Conservation (phyloP, 225 moss, liverwort and hornwort species). For the Rhytidiadelphus loreus region DNA sequence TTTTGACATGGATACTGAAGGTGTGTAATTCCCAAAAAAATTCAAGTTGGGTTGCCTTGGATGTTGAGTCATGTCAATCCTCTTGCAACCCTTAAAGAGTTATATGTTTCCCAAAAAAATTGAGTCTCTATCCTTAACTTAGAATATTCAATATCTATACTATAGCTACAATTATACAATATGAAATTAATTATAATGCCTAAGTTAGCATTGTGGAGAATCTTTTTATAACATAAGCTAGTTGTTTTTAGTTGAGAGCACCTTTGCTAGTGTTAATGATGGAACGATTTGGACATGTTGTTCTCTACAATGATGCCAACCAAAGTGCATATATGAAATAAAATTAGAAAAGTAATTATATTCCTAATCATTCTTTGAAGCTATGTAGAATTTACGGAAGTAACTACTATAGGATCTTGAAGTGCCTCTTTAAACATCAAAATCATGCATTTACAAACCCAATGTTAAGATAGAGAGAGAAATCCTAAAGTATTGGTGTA, state of each 20-base stretch:
- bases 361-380: accelerated
- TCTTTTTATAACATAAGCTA: background rate
- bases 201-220: background rate
- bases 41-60: too few species aligned
- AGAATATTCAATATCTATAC: too few species aligned
- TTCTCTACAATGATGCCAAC: background rate
- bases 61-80: too few species aligned
- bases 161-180: background rate
- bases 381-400: background rate
- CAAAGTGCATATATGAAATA: background rate
- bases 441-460: accelerated
- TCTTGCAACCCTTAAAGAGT: too few species aligned
- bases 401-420: background rate
- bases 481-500: background rate
- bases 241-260: background rate
- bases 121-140: background rate
- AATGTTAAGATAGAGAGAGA: background rate
- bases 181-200: too few species aligned
- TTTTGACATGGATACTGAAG: too few species aligned
- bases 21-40: too few species aligned
- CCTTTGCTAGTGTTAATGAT: background rate
- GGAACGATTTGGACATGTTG: background rate
- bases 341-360: background rate
- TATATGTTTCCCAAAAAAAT: too few species aligned
- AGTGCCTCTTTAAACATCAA: background rate